Base-by-base conservation (phyloP, 129 eudicot genomes). In the Pseudognaphalium luteoalbum region DNA sequence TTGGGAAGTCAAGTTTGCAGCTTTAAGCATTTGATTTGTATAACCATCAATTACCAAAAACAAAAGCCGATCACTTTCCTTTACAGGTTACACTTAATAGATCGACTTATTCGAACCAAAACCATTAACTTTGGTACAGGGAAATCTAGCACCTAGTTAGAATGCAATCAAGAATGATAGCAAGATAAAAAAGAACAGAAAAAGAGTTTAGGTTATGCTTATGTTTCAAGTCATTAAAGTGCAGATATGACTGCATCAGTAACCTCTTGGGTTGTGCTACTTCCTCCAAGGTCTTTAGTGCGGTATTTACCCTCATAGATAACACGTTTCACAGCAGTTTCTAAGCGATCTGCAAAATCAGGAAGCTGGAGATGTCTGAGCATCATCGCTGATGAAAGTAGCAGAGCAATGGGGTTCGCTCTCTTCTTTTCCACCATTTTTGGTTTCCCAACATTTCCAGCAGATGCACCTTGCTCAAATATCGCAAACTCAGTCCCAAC, bases 391-490 rank as follows among this genome's bases (percentile, higher is more conserved):
- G 97, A 87, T 11, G 97, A 91, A 74, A 91, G 96, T 25, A 91
- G 90, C 34, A 91, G 63, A 65, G 97, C 97, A 52, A 91, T 87
- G 1, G 97, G 97, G 63, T 91, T 91, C 37, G 97, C 97, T 81
- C 80, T 89, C 79, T 82, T 91, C 75, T 91, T 83, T 71, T 83
- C 91, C 22, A 89, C 56, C 73, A 89, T 30, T 66, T 83, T 84
- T 61, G 75, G 84, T 71, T 85, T 87, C 5, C 97, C 97, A 15
- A 91, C 97, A 71, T 91, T 91, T 50, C 97, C 97, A 5, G 97
- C 97, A 32, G 97, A 91, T 33, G 97, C 96, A 50, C 97, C 97
- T 85, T 91, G 97, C 85, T 91, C 97, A 66, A 91, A 91, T 54
- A 91, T 79, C 0, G 97, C 96, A 51, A 85, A 85, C 56, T 91